Evolutionary conservation across 1,284 basidiomycete species (phyloP).

Genomic region (Cryptococcus sp.): DNA sequence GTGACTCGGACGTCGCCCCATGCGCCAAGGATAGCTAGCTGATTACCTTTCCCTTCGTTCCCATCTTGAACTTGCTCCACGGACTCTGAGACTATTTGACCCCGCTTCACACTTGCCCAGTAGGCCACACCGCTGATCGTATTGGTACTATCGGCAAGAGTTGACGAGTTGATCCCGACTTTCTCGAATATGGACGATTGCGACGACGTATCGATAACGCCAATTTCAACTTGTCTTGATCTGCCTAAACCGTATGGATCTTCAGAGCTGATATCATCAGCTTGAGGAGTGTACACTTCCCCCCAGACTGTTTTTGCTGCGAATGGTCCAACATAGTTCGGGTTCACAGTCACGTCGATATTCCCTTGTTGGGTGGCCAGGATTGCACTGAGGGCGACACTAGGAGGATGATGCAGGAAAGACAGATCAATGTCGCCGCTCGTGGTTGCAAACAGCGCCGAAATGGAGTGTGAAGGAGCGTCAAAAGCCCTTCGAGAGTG

Average conservation of each 20-base stretch:
- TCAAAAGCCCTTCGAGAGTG: conserved; percentile 3
- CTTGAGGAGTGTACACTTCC: conserved; percentile 31
- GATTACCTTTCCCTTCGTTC: conserved; percentile 24
- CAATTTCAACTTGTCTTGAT: conserved; percentile 24
- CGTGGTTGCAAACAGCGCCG: conserved; percentile 41
- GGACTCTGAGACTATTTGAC: neutral
- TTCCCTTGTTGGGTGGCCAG: conserved; percentile 39
- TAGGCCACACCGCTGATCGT: conserved; percentile 35
- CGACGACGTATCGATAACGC: conserved; percentile 16
- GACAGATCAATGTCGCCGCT: conserved; percentile 42
- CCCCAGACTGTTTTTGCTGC: conserved; percentile 44
- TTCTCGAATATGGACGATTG: conserved; percentile 22
- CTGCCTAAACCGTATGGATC: conserved; percentile 33
- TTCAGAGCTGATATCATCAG: conserved; percentile 1
- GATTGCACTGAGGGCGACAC: conserved; percentile 32
- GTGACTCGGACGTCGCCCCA: conserved; percentile 43
- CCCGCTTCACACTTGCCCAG: conserved; percentile 21
- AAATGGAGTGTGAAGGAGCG: conserved; percentile 24
- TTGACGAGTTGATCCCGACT: conserved; percentile 27
- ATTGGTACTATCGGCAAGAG: conserved; percentile 17
- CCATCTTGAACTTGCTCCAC: conserved; percentile 15
- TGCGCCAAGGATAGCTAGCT: conserved; percentile 34
- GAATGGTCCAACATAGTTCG: conserved; percentile 49
- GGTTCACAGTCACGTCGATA: conserved; percentile 41
- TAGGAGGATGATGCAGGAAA: conserved; percentile 46